These are phyloP conservation scores for Arabidopsis arenosa DNA, from an alignment of 345 rosid genomes.

Conservation along the genomic window DNA sequence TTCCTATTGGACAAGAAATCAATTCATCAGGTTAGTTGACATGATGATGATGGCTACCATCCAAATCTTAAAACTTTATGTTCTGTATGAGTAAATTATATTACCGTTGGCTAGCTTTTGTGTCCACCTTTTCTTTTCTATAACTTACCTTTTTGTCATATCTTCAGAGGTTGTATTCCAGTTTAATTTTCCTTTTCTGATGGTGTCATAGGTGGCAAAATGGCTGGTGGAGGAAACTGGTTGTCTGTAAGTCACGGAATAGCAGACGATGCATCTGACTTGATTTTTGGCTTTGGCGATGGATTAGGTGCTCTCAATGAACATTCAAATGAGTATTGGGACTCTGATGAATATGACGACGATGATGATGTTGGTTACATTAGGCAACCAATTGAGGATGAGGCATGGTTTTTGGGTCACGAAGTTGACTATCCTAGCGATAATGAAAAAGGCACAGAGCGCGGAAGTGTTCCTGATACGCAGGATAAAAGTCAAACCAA, in stretches of 20 bases:
- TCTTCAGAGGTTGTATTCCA: slow-evolving; percentile 25
- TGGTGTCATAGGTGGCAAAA: slow-evolving; percentile 67
- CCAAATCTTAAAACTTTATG: not conserved
- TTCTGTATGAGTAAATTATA: slow-evolving; percentile 12
- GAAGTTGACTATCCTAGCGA: slow-evolving; percentile 97
- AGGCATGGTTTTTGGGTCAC: slow-evolving; percentile 95
- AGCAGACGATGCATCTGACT: slow-evolving; percentile 91
- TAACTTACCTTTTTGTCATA: slow-evolving; percentile 11
- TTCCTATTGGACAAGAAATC: slow-evolving; percentile 92
- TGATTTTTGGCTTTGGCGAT: slow-evolving; percentile 94
- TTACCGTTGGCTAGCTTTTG: slow-evolving; percentile 17
- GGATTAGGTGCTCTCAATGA: slow-evolving; percentile 83
- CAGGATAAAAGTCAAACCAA: slow-evolving; percentile 76
- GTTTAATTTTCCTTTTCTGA: slow-evolving; percentile 24
- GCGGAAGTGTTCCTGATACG: slow-evolving; percentile 73
- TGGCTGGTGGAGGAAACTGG: slow-evolving; percentile 87
- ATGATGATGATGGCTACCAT: slow-evolving; percentile 10
- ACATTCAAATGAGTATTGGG: slow-evolving; percentile 92
- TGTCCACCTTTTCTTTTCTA: not conserved
- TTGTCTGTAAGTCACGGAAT: slow-evolving; percentile 95
- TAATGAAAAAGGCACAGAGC: slow-evolving; percentile 83
- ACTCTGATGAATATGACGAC: slow-evolving; percentile 95
- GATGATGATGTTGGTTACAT: slow-evolving; percentile 94
- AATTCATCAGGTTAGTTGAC: slow-evolving; percentile 73
- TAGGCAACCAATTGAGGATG: slow-evolving; percentile 96